Percentiles rank a stretch among this genome's conserved stretches.
phyloP scores from a whole-genome alignment of 352 stramenopile genomes.

The Phytophthora ramorum region DNA sequence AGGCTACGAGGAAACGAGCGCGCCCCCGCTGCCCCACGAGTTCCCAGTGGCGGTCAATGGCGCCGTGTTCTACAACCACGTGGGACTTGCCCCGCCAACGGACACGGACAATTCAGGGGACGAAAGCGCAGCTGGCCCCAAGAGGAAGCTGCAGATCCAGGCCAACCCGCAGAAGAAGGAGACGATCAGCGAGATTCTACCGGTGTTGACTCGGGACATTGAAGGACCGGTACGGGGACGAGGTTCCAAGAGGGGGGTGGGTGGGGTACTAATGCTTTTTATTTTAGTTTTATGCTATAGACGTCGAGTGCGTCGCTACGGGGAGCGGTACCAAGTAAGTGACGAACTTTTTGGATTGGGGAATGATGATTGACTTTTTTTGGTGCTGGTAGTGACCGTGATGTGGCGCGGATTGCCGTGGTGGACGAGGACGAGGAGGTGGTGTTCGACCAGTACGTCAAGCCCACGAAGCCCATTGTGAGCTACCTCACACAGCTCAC shows the following conservation, averaged over 20 bases:
- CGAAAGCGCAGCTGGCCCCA: slow-evolving; percentile 24
- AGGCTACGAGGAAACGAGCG: slow-evolving; percentile 10
- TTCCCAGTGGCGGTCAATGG: slow-evolving; percentile 29
- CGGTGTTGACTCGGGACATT: slow-evolving; percentile 79
- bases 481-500: slow-evolving; percentile 94
- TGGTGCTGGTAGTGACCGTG: slow-evolving; percentile 69
- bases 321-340: slow-evolving; percentile 79
- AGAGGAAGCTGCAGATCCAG: slow-evolving; percentile 68
- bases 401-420: slow-evolving; percentile 90
- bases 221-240: slow-evolving; percentile 60
- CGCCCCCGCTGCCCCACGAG: slow-evolving; percentile 27
- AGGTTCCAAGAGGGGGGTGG: not conserved
- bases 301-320: slow-evolving; percentile 94
- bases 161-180: slow-evolving; percentile 74
- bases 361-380: not conserved
- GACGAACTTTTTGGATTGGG: not conserved
- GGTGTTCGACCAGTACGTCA: slow-evolving; percentile 88
- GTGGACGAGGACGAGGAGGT: slow-evolving; percentile 90
- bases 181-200: slow-evolving; percentile 78
- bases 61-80: slow-evolving; percentile 45
- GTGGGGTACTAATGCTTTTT: slow-evolving; percentile 1
- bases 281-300: slow-evolving; percentile 90
- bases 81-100: slow-evolving; percentile 26
- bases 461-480: slow-evolving; percentile 84
- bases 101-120: slow-evolving; percentile 13